Evolutionary conservation across 1,284 basidiomycete genomes (phyloP).

Genomic region (Sutorius eximius): DNA sequence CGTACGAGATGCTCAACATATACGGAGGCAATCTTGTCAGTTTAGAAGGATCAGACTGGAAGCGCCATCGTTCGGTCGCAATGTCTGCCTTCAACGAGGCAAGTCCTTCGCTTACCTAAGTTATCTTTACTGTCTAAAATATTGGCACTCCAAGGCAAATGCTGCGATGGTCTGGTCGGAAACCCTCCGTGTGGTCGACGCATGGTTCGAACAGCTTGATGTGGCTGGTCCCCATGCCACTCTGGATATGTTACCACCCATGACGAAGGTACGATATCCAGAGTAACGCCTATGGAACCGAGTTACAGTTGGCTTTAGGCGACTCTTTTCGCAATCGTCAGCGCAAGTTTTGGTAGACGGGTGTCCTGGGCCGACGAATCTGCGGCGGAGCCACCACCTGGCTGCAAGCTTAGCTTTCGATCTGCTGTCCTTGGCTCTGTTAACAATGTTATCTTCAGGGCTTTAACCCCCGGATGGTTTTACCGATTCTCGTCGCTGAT

Average conservation of each 20-base stretch:
- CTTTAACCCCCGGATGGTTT: conserved; percentile 36
- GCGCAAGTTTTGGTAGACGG: conserved; percentile 44
- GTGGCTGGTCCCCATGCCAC: conserved; percentile 11
- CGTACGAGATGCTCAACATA: conserved; percentile 24
- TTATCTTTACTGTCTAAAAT: background rate
- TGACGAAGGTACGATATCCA: conserved; percentile 28
- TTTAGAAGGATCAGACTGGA: conserved; percentile 24
- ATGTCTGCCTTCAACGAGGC: conserved; percentile 34
- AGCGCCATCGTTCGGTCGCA: conserved; percentile 26
- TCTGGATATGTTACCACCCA: conserved; percentile 34
- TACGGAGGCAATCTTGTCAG: conserved; percentile 24
- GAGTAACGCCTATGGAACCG: background rate
- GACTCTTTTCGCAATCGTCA: conserved; percentile 42
- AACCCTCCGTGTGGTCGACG: conserved; percentile 40
- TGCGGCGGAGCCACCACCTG: conserved; percentile 28
- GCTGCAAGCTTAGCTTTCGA: conserved; percentile 36
- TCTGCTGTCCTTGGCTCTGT: conserved; percentile 36
- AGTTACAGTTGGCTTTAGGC: conserved; percentile 23
- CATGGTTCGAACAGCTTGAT: conserved; percentile 46
- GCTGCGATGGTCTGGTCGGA: conserved; percentile 47
- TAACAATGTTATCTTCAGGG: conserved; percentile 33
- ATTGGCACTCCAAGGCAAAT: conserved; percentile 36
- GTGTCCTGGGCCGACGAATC: conserved; percentile 36
- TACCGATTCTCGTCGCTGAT: conserved; percentile 30
- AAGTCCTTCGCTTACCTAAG: background rate